Base-by-base conservation (phyloP, 805 yeast species). In the Lachancea quebecensis region DNA sequence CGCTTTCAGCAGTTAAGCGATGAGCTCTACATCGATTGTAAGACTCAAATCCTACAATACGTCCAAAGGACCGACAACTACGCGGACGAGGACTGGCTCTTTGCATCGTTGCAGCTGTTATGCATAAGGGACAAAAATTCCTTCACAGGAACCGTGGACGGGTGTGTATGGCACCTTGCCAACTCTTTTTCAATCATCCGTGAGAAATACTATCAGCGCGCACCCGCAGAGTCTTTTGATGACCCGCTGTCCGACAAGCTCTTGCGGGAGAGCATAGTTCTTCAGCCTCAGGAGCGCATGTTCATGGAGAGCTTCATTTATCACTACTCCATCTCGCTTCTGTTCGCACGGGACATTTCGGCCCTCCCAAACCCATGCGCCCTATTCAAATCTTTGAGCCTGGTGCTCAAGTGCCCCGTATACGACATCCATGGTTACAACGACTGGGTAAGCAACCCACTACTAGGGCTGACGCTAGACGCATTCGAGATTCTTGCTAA, bases 291-390 rank as follows among this genome's bases (percentile, higher is more conserved):
- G 31, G 70, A 68, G 47, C 56, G 72, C 37, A 69, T 71, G 53
- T 61, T 70, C 37, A 45, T 70, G 27, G 78, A 74, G 41, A 71
- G 75, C 36, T 73, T 70, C 47, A 52, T 72, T 3, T 71, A 67
- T 55, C 70, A 68, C 45, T 73, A 68, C 48, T 60, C 72, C 8
- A 60, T 68, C 10, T 58, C 67, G 3, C 49, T 74, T 4, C 61
- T 72, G 30, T 62, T 67, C 38, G 62, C 74, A n/a, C 55, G 64
- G 2, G 56, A 52, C 16, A 48, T 56, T 3, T 63, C 65, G 10
- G 54, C 56, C 0, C 42, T 73, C 10, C 75, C 77, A 1, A 63
- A 70, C 18, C 79, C 79, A 2, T 72, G 65, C 52, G 57, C 55
- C 4, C 58, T 71, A 18, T 73, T 66, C 47, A 52, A 51, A 34